phyloP scores from a whole-genome alignment of 352 stramenopile genomes.

The Globisporangium nunn region DNA sequence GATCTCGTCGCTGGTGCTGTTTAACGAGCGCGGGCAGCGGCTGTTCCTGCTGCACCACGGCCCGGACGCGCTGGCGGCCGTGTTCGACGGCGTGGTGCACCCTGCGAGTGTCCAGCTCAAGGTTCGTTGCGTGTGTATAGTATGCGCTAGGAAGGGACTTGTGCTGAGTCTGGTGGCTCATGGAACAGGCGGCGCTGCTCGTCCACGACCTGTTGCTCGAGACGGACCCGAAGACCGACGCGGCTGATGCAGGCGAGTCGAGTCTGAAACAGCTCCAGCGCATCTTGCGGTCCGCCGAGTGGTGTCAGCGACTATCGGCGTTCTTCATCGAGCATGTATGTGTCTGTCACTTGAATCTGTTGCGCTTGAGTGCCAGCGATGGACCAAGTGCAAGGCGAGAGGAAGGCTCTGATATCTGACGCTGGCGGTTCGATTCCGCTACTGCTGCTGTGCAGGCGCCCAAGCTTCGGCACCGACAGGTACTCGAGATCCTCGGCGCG shows the following conservation, averaged over 20 bases:
- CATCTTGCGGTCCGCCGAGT: constrained; percentile 37
- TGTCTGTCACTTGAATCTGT: not conserved
- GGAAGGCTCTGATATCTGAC: not conserved
- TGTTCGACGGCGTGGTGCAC: constrained; percentile 33
- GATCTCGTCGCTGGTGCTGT: constrained; percentile 60
- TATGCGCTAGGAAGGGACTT: too few relatives aligned
- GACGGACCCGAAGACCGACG: constrained; percentile 4
- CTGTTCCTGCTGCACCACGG: constrained; percentile 50
- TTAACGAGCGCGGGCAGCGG: constrained; percentile 59
- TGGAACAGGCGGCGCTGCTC: constrained; percentile 45
- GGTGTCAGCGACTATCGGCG: constrained; percentile 42
- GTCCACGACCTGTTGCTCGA: constrained; percentile 65
- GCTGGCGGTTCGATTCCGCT: not conserved
- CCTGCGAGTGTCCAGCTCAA: constrained; percentile 58
- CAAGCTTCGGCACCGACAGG: constrained; percentile 32
- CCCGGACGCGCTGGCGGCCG: constrained; percentile 22
- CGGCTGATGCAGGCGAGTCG: constrained; percentile 5
- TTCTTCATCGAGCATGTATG: constrained; percentile 50
- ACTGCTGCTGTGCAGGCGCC: constrained; percentile 15
- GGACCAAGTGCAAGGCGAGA: not conserved
- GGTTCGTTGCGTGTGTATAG: constrained; percentile 14
- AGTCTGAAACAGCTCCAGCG: constrained; percentile 41
- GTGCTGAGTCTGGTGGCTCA: not conserved
- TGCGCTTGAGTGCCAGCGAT: not conserved
- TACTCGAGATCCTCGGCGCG: constrained; percentile 47